Conservation (phyloP, 306 rosid species). For the Trifolium pratense region DNA sequence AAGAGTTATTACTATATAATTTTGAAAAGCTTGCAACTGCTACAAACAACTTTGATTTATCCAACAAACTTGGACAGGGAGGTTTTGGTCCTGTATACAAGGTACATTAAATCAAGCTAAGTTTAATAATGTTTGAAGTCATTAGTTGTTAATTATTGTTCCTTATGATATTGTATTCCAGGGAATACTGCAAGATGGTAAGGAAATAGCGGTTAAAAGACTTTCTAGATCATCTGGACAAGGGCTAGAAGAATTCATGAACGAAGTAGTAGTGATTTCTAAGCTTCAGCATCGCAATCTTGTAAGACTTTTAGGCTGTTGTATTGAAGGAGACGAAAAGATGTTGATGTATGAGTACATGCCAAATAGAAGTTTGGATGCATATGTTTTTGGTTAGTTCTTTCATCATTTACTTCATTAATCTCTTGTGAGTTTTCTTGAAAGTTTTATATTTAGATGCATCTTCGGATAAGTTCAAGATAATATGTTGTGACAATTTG, state of each 20-base stretch:
- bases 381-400: slow-evolving; percentile 45
- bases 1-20: slow-evolving; percentile 18
- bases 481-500: not conserved
- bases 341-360: slow-evolving; percentile 47
- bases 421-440: not conserved
- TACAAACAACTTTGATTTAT: slow-evolving; percentile 46
- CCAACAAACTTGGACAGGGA: slow-evolving; percentile 48
- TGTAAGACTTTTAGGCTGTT: slow-evolving; percentile 44
- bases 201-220: slow-evolving; percentile 48
- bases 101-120: slow-evolving; percentile 24
- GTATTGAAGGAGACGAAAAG: slow-evolving; percentile 44
- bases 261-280: slow-evolving; percentile 43
- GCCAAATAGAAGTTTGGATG: slow-evolving; percentile 45
- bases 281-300: slow-evolving; percentile 52
- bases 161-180: not conserved
- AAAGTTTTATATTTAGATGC: not conserved
- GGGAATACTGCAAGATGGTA: slow-evolving; percentile 40
- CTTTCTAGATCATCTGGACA: slow-evolving; percentile 45
- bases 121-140: not conserved
- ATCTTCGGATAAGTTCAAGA: not conserved
- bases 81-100: slow-evolving; percentile 47
- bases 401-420: not conserved
- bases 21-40: slow-evolving; percentile 41
- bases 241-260: slow-evolving; percentile 48
- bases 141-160: not conserved